Conservation (phyloP, 257 asterid species). For the Fraxinus quadrangulata region DNA sequence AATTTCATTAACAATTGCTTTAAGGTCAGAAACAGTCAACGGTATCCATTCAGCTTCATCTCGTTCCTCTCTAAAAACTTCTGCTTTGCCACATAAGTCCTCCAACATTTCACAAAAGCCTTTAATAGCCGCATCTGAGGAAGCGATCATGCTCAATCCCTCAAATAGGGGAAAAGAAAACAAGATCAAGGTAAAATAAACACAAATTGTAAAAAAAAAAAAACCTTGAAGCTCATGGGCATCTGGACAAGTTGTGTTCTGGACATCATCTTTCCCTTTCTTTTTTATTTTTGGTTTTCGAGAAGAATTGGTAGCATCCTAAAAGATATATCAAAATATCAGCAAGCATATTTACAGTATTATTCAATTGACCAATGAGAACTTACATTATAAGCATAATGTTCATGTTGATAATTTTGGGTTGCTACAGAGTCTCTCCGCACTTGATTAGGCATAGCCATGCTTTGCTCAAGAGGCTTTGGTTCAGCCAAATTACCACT, state of each 20-base stretch:
- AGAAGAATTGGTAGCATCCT: slow-evolving; percentile 70
- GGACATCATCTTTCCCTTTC: slow-evolving; percentile 57
- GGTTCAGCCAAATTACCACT: slow-evolving; percentile 47
- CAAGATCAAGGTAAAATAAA: slow-evolving; percentile 13
- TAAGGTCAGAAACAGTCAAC: slow-evolving; percentile 71
- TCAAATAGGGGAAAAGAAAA: slow-evolving; percentile 16
- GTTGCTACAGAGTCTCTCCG: slow-evolving; percentile 38
- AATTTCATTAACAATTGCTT: slow-evolving; percentile 70
- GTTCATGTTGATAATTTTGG: slow-evolving; percentile 51
- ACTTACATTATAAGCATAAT: slow-evolving; percentile 47
- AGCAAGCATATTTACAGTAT: slow-evolving; percentile 24
- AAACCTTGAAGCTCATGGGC: slow-evolving; percentile 75
- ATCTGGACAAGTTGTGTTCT: slow-evolving; percentile 54
- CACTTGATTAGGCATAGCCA: slow-evolving; percentile 38
- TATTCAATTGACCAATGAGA: slow-evolving; percentile 21
- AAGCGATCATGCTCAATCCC: slow-evolving; percentile 31
- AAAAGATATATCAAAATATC: slow-evolving; percentile 37
- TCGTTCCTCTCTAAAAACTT: slow-evolving; percentile 68
- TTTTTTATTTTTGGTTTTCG: slow-evolving; percentile 73
- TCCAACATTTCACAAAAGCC: slow-evolving; percentile 75
- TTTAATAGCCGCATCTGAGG: slow-evolving; percentile 64
- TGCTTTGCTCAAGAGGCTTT: slow-evolving; percentile 49
- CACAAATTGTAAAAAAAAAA: slow-evolving; percentile 13
- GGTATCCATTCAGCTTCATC: slow-evolving; percentile 85
- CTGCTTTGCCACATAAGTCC: slow-evolving; percentile 76